Conservation (phyloP, 208 protist species). For the Trypanosoma cruzi region DNA sequence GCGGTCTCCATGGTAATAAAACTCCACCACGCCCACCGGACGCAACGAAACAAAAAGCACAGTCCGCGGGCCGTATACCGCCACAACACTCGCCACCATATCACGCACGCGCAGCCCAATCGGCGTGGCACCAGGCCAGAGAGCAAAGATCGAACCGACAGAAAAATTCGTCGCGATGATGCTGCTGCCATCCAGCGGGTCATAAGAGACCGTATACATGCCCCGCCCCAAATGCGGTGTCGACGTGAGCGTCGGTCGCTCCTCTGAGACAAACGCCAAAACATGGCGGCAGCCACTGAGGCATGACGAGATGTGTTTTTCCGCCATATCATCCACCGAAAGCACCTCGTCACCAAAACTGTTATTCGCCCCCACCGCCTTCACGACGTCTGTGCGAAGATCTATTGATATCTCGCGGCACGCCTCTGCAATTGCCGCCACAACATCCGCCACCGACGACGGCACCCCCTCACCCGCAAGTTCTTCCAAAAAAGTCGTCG, state of each 20-base stretch:
- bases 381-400: constrained; percentile 25
- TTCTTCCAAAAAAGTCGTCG: background rate
- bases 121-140: constrained; percentile 29
- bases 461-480: background rate
- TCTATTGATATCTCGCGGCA: constrained; percentile 17
- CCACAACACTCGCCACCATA: constrained; percentile 28
- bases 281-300: constrained; percentile 19
- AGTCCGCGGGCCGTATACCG: constrained; percentile 33
- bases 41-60: constrained; percentile 26
- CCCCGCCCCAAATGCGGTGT: background rate
- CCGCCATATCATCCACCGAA: constrained; percentile 32
- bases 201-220: constrained; percentile 43
- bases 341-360: constrained; percentile 37
- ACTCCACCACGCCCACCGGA: constrained; percentile 15
- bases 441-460: background rate
- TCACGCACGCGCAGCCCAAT: constrained; percentile 24
- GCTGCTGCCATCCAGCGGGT: constrained; percentile 84
- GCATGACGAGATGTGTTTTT: constrained; percentile 10
- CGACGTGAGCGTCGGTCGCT: constrained; percentile 20
- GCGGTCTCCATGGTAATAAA: background rate
- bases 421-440: constrained; percentile 21
- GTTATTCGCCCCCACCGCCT: constrained; percentile 3
- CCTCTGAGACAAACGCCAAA: constrained; percentile 27
- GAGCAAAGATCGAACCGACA: constrained; percentile 72
- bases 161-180: constrained; percentile 89